These are phyloP conservation scores for Glutinoglossum americanum DNA, from an alignment of 495 filamentous ascomycete species.

Conservation along the genomic window DNA sequence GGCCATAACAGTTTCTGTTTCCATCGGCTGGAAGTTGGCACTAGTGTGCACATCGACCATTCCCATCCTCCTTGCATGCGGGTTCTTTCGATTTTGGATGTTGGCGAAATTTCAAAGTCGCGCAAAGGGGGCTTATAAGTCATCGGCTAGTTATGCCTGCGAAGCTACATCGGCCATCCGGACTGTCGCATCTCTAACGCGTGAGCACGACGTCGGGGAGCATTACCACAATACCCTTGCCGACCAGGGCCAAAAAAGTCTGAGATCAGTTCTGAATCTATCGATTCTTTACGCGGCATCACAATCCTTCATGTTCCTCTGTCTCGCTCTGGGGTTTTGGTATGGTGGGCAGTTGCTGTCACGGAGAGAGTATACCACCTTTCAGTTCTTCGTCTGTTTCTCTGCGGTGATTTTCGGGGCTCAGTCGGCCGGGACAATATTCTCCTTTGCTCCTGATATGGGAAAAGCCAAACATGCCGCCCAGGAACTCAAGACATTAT, in stretches of 20 bases:
- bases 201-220: slow-evolving; percentile 56
- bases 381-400: slow-evolving; percentile 77
- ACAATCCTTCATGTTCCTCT: slow-evolving; percentile 61
- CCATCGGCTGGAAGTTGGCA: slow-evolving; percentile 78
- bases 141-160: slow-evolving; percentile 64
- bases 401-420: slow-evolving; percentile 59
- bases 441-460: slow-evolving; percentile 73
- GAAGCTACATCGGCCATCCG: slow-evolving; percentile 82
- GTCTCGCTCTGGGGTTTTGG: slow-evolving; percentile 82
- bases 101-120: slow-evolving; percentile 51
- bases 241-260: slow-evolving; percentile 33
- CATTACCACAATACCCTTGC: slow-evolving; percentile 50
- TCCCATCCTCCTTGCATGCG: slow-evolving; percentile 55
- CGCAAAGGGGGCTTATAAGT: slow-evolving; percentile 47
- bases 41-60: slow-evolving; percentile 63
- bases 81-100: slow-evolving; percentile 75
- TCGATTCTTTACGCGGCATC: slow-evolving; percentile 58
- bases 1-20: slow-evolving; percentile 39
- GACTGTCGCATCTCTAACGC: slow-evolving; percentile 75
- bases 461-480: slow-evolving; percentile 72
- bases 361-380: slow-evolving; percentile 44
- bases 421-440: slow-evolving; percentile 69
- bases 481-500: slow-evolving; percentile 49
- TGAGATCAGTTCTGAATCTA: slow-evolving; percentile 43
- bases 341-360: slow-evolving; percentile 67